Evolutionary conservation across 495 filamentous ascomycete genomes (phyloP), one percentile per base, ranked within the genome.

Genomic region (Aspergillus biplanus): DNA sequence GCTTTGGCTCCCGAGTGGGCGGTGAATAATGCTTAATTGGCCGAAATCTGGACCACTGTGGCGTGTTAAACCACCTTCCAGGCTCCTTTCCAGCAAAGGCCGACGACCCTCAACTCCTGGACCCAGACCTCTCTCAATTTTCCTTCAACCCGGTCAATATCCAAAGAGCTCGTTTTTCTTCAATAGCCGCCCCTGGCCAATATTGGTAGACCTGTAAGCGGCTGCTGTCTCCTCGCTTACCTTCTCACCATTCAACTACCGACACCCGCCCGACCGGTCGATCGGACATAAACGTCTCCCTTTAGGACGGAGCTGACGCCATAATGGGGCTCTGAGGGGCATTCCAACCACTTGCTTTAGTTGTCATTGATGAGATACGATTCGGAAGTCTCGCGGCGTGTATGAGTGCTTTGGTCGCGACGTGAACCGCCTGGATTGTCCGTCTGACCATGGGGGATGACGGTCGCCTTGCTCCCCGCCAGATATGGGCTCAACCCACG

Each of bases 401-500:
- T 62, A 67, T 74, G 71, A 71, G 56, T 62, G 64, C 59, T 59
- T 32, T 46, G 53, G 66, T 68, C 64, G 64, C 60, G 61, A 59
- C 64, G 69, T 65, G 56, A 64, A 66, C 62, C 65, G 62, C 56
- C 56, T 47, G 56, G 59, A 46, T 59, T 58, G 60, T 63, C 54
- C 50, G 66, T 37, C 52, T 60, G 65, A 80, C 67, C 66, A 80
- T 79, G 78, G 76, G 63, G 65, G 68, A 77, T 74, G 72, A 67
- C 59, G 69, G 63, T 58, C 72, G 63, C 61, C 54, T 80, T 56
- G 69, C 70, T 65, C 76, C 76, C 62, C 82, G 82, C 70, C 81
- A 85, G 69, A 82, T 85, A 56, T 85, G 81, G 81, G 82, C 78
- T 56, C 71, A 79, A 61, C 80, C 82, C 34, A 80, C 79, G 52